Percentiles rank a stretch among this genome's conserved stretches.
Evolutionary conservation across 1,284 basidiomycete genomes (phyloP).

Genomic region (Moesziomyces sp.): DNA sequence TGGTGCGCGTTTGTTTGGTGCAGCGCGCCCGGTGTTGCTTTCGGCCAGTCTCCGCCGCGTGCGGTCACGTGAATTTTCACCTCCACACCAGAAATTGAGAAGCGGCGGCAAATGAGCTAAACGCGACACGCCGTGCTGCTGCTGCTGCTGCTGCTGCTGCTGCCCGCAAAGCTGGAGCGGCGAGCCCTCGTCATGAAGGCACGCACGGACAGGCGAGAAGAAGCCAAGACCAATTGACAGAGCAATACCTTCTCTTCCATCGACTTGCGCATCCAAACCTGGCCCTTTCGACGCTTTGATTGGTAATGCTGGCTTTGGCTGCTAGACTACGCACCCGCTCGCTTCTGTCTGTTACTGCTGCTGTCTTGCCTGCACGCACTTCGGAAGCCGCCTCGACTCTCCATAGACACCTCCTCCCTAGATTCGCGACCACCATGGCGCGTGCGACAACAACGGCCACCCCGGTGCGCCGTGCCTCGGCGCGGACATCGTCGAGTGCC

Average conservation of each 20-base stretch:
- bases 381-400: neutral
- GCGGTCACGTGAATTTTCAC: constrained; percentile 23
- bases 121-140: constrained; percentile 22
- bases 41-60: constrained; percentile 14
- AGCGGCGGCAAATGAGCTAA: constrained; percentile 21
- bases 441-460: constrained; percentile 6
- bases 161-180: no score
- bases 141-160: neutral
- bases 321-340: neutral
- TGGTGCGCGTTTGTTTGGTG: neutral
- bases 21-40: constrained; percentile 21
- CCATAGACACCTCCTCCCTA: neutral
- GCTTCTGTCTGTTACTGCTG: neutral
- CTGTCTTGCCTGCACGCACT: neutral
- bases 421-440: constrained; percentile 9
- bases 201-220: no score
- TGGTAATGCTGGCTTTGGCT: constrained; percentile 3
- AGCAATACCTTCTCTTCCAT: neutral
- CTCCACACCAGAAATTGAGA: constrained; percentile 16
- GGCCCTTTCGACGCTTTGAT: neutral
- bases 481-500: constrained; percentile 4
- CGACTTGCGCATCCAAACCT: neutral
- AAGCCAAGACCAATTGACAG: no score
- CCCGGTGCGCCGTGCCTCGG: constrained; percentile 13
- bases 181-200: no score